These are phyloP conservation scores for Fusarium poae DNA, from an alignment of 2,329 filamentous ascomycete genomes.

Conservation along the genomic window DNA sequence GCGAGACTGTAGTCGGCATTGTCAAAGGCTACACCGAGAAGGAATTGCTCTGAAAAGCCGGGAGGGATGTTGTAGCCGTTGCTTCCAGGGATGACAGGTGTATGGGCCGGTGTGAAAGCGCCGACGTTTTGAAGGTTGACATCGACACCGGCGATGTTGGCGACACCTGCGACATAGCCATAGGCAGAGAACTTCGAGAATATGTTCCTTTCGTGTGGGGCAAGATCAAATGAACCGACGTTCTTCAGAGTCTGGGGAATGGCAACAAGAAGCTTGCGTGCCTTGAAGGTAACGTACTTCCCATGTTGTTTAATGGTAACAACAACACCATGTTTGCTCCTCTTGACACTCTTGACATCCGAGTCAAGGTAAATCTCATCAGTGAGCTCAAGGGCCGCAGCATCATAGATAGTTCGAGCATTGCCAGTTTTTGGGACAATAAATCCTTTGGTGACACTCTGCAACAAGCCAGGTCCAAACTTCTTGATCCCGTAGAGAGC, in stretches of 20 bases:
- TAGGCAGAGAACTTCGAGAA: constrained; percentile 33
- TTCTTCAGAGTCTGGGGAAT: constrained; percentile 37
- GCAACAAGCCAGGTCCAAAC: constrained; percentile 31
- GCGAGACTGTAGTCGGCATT: constrained; percentile 10
- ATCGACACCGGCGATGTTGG: constrained; percentile 24
- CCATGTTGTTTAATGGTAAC: constrained; percentile 8
- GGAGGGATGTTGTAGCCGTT: constrained; percentile 9
- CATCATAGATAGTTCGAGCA: constrained; percentile 26
- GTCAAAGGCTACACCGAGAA: constrained; percentile 16
- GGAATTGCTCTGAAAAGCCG: constrained; percentile 7
- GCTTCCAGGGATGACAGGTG: constrained; percentile 21
- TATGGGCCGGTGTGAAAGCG: constrained; percentile 14
- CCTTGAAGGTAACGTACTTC: constrained; percentile 5
- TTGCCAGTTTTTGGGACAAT: constrained; percentile 25
- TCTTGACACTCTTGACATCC: constrained; percentile 2
- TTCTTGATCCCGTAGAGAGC: constrained; percentile 41
- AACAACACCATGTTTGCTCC: constrained; percentile 8
- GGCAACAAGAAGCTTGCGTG: constrained; percentile 38
- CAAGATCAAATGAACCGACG: constrained; percentile 16
- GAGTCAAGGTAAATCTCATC: constrained; percentile 26
- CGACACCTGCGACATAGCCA: constrained; percentile 31
- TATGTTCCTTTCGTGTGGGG: not conserved
- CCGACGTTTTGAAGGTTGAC: constrained; percentile 31
- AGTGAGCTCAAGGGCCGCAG: constrained; percentile 16
- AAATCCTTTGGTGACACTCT: constrained; percentile 20